Conservation (phyloP, 176 grass and related monocot genomes). For the Dendrocalamus sinicus region DNA sequence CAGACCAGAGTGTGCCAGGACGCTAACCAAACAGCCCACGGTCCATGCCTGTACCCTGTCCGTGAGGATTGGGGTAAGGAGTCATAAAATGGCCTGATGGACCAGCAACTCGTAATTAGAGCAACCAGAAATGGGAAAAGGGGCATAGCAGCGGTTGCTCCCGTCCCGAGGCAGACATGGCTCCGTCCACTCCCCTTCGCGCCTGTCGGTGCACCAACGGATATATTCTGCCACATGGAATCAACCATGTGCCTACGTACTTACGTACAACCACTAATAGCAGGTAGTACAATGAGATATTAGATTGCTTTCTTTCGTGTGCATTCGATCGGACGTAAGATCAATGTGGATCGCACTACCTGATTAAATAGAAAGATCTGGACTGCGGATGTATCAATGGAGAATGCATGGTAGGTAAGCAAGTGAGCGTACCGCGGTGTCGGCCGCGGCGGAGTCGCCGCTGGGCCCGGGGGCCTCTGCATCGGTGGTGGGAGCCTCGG, state of each 20-base stretch:
- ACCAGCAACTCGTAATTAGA: neutral
- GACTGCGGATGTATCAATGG: neutral
- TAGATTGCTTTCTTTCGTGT: neutral
- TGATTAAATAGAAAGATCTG: too few species aligned
- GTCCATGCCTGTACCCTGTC: neutral
- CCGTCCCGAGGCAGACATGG: neutral
- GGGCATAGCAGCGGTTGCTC: neutral
- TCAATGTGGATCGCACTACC: neutral
- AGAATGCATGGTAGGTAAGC: neutral
- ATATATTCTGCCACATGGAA: neutral
- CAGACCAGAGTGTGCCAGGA: too few species aligned
- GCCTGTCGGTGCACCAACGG: slow-evolving; percentile 31
- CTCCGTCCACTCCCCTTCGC: neutral
- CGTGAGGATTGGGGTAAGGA: neutral
- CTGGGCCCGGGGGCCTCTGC: slow-evolving; percentile 48
- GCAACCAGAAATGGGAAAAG: neutral
- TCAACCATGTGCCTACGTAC: neutral
- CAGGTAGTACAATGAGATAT: neutral
- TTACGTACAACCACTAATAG: neutral
- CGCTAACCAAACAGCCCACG: too few species aligned
- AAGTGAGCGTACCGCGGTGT: slow-evolving; percentile 42
- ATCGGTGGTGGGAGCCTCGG: slow-evolving; percentile 14
- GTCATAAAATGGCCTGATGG: neutral
- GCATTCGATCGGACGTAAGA: neutral
- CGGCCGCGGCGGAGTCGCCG: slow-evolving; percentile 35